Evolutionary conservation across 2,329 filamentous ascomycete species (phyloP), one percentile per base, ranked within the genome.

Genomic region (Didymella glomerata): DNA sequence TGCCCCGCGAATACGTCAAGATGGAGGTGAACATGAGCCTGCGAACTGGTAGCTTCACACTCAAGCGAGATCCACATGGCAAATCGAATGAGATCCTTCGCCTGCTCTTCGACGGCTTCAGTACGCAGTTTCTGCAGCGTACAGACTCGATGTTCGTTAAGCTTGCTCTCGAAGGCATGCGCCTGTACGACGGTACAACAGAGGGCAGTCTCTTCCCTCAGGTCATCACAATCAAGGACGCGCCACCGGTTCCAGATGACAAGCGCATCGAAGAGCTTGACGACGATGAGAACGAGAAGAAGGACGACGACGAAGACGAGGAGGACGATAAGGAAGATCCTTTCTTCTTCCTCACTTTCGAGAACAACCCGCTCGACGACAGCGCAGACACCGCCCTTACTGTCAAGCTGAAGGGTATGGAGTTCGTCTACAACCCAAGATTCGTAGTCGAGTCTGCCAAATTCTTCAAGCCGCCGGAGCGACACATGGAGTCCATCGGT

Each of bases 401-500:
- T 2, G 89, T 94, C 69, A 97, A 96, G 77, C 81, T 99, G 67
- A 97, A 96, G 77, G 95, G 93, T 44, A 89, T 99, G 66, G 96
- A 99, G 76, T 90, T 99, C 54, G 92, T 99, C 24, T 99, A 97
- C 85, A 99, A 99, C 69, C 95, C 96, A 1, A 91, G 89, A 64
- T 96, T 98, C 67, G 84, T 98, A 0, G 88, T 97, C 6, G 93
- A 95, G 48, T 88, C 98, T 38, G 92, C 90, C 52, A 92, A 93
- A 68, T 99, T 99, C 81, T 99, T 99, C 82, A 90, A 94, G 63
- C 95, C 95, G 0, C 96, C 95, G 0, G 93, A 97, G 76, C 86
- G 93, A 49, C 96, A 99, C 74, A 97, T 99, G 93, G 95, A 99
- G 74, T 99, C 95, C 10, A 97, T 99, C 68, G 90, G 88, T 13